Evolutionary conservation across 2,329 filamentous ascomycete species (phyloP).

Genomic region (Passalora sequoiae): DNA sequence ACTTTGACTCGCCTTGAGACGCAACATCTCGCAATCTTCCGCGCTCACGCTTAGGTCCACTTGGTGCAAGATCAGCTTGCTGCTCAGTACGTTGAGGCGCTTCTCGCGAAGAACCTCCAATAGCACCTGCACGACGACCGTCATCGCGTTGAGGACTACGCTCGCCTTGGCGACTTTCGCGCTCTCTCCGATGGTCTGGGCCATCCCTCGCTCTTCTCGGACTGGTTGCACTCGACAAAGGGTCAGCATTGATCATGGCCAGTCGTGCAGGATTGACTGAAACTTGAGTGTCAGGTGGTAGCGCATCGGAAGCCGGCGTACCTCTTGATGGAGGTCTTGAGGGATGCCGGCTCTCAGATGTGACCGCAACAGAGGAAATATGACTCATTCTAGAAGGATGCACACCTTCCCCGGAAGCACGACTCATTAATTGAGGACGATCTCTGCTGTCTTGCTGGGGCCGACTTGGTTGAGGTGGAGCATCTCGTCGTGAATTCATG

Average conservation of each 20-base stretch:
- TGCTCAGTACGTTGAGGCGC: slow-evolving; percentile 20
- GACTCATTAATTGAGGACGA: slow-evolving; percentile 9
- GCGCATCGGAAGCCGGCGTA: slow-evolving; percentile 5
- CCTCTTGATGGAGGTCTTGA: slow-evolving; percentile 6
- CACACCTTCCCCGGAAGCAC: slow-evolving; percentile 11
- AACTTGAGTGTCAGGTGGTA: slow-evolving; percentile 11
- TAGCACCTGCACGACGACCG: slow-evolving; percentile 23
- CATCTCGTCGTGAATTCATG: slow-evolving; percentile 15
- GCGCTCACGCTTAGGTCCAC: slow-evolving; percentile 51
- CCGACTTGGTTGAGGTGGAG: slow-evolving; percentile 9
- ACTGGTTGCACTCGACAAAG: slow-evolving; percentile 2
- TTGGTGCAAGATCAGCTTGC: slow-evolving; percentile 44
- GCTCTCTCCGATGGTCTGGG: slow-evolving; percentile 15
- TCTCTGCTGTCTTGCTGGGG: slow-evolving; percentile 14
- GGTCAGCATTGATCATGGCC: slow-evolving; percentile 36
- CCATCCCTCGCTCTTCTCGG: slow-evolving; percentile 16
- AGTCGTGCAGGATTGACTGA: slow-evolving; percentile 42
- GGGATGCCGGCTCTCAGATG: slow-evolving; percentile 13
- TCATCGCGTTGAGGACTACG: slow-evolving; percentile 23
- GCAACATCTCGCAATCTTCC: slow-evolving; percentile 43
- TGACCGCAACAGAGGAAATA: slow-evolving; percentile 14
- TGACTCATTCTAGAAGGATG: slow-evolving; percentile 20
- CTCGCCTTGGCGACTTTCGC: slow-evolving; percentile 22
- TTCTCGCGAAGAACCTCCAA: slow-evolving; percentile 24
- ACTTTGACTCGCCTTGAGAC: slow-evolving; percentile 42